These are phyloP conservation scores for Crucihimalaya himalaica DNA, from an alignment of 345 rosid genomes.

Conservation along the genomic window DNA sequence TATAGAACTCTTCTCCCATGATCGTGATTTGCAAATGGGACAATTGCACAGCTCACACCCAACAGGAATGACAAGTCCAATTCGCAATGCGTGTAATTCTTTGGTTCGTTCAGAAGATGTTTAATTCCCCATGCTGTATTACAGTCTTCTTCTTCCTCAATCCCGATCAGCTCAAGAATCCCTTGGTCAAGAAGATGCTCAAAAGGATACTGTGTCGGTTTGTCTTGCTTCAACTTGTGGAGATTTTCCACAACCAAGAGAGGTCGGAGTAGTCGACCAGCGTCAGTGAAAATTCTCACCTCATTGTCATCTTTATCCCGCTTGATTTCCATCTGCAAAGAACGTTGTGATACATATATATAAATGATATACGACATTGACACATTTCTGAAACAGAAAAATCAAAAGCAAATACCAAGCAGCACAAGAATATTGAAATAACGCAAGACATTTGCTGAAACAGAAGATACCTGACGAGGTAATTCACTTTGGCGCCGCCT, in stretches of 20 bases:
- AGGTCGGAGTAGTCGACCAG: slow-evolving; percentile 91
- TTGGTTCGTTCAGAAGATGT: slow-evolving; percentile 50
- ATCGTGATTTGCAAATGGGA: slow-evolving; percentile 90
- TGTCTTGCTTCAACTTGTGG: slow-evolving; percentile 48
- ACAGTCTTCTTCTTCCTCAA: slow-evolving; percentile 95
- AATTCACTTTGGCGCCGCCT: slow-evolving; percentile 62
- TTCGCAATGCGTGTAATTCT: slow-evolving; percentile 72
- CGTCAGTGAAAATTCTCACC: slow-evolving; percentile 78
- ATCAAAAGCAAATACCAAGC: slow-evolving; percentile 17
- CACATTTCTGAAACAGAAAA: neutral
- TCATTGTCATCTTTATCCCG: slow-evolving; percentile 65
- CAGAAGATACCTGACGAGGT: slow-evolving; percentile 60
- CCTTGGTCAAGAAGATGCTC: slow-evolving; percentile 65
- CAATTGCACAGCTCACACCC: slow-evolving; percentile 84
- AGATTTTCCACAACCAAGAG: slow-evolving; percentile 78
- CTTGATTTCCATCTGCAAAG: slow-evolving; percentile 77
- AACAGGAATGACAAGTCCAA: slow-evolving; percentile 78
- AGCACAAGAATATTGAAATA: slow-evolving; percentile 11
- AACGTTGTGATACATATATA: slow-evolving; percentile 7
- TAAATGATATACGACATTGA: neutral
- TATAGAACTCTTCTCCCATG: slow-evolving; percentile 89
- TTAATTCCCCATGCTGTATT: slow-evolving; percentile 67
- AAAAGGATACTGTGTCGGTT: slow-evolving; percentile 54
- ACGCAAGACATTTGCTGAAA: slow-evolving; percentile 3
- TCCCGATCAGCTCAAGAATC: slow-evolving; percentile 73